Percentiles rank a stretch among this genome's conserved stretches.
These are phyloP conservation scores for Euclidium syriacum DNA, from an alignment of 345 rosid genomes.

Conservation along the genomic window DNA sequence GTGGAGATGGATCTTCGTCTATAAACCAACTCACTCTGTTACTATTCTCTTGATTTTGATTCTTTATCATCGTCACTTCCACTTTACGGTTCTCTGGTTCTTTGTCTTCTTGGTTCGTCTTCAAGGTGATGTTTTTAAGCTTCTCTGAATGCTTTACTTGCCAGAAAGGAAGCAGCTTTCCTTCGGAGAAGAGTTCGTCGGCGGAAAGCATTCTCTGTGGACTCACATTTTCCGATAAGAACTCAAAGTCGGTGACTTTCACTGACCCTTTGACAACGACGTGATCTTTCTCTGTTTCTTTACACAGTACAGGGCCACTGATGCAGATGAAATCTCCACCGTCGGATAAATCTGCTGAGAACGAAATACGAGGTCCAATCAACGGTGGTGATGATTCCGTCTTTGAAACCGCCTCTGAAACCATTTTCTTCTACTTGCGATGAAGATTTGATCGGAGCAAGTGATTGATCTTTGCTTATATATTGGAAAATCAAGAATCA, in stretches of 20 bases:
- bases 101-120: constrained; percentile 27
- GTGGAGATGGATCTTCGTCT: constrained; percentile 95
- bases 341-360: constrained; percentile 69
- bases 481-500: neutral
- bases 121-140: constrained; percentile 54
- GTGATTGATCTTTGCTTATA: constrained; percentile 16
- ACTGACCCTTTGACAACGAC: constrained; percentile 28
- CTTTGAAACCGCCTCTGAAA: constrained; percentile 42
- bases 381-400: constrained; percentile 42
- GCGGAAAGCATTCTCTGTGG: constrained; percentile 57
- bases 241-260: constrained; percentile 74
- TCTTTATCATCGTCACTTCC: constrained; percentile 12
- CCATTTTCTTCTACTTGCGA: constrained; percentile 32
- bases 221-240: constrained; percentile 53
- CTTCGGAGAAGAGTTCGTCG: constrained; percentile 91
- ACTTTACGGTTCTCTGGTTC: constrained; percentile 22
- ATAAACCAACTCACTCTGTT: constrained; percentile 59
- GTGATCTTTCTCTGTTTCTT: constrained; percentile 20
- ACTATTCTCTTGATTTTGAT: constrained; percentile 32
- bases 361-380: constrained; percentile 67
- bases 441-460: neutral
- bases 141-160: constrained; percentile 70
- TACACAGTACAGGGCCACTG: constrained; percentile 31
- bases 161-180: constrained; percentile 88
- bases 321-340: constrained; percentile 62